phyloP scores from a whole-genome alignment of 2,329 filamentous ascomycete genomes.

The Penicillium sclerotiorum region DNA sequence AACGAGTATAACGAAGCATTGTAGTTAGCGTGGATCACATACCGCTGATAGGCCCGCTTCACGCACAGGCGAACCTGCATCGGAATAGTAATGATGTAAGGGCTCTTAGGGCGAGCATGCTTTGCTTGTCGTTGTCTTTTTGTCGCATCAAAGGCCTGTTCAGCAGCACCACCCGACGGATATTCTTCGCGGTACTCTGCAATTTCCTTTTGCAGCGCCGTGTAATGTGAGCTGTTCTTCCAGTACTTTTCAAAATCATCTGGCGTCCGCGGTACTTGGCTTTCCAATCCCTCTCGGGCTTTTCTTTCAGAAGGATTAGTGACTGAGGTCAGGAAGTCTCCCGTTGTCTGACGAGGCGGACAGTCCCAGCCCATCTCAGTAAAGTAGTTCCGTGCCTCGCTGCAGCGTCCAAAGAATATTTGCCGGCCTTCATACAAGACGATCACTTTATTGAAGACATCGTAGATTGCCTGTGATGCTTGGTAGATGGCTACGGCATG shows the following conservation, averaged over 20 bases:
- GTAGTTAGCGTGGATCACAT: not conserved
- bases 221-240: constrained; percentile 41
- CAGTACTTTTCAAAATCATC: constrained; percentile 65
- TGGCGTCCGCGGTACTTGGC: constrained; percentile 64
- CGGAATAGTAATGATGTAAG: constrained; percentile 75
- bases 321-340: constrained; percentile 70
- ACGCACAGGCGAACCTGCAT: constrained; percentile 83
- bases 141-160: constrained; percentile 34
- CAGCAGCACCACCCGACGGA: constrained; percentile 35
- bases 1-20: no score
- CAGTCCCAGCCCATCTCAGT: constrained; percentile 69
- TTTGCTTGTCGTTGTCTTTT: constrained; percentile 40
- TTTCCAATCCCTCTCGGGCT: constrained; percentile 60
- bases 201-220: constrained; percentile 38
- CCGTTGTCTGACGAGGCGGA: constrained; percentile 66
- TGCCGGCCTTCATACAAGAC: constrained; percentile 77
- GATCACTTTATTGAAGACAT: constrained; percentile 72
- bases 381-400: constrained; percentile 65
- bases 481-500: constrained; percentile 63
- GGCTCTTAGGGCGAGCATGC: constrained; percentile 47
- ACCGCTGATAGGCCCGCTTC: constrained; percentile 74
- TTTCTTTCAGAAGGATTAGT: constrained; percentile 66
- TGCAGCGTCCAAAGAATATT: constrained; percentile 72
- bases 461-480: constrained; percentile 54
- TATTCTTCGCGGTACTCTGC: constrained; percentile 34